Evolutionary conservation across 345 rosid genomes (phyloP), one percentile per base, ranked within the genome.

Genomic region (Arabis alpina): DNA sequence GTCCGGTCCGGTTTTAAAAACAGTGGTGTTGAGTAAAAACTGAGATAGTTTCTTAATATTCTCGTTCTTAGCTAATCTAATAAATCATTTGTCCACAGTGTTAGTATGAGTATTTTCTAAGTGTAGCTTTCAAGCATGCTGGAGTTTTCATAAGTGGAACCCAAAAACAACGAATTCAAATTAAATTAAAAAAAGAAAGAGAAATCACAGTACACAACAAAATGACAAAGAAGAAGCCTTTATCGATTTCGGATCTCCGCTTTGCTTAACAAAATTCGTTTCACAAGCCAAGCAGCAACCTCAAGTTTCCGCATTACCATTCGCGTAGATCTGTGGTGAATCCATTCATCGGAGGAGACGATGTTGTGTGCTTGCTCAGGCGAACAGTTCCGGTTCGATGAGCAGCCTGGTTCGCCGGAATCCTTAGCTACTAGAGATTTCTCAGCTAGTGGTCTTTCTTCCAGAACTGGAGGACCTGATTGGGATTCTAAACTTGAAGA

Each of bases 321-420:
- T 19, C 23, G 23, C 23, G 23, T 66, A 52, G 56, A 52, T 59
- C 42, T 67, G 68, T 53, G 56, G 68, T 53, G 56, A 60, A 34
- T 42, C 54, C 10, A 1, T 36, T 39, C 64, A 10, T 42, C 63
- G 57, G 36, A 45, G 69, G 72, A 71, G 64, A 83, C 76, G 75
- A 92, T 92, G 98, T 71, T 94, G 92, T 92, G 98, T 71, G 90
- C 98, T 79, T 94, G 98, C 75, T 94, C 99, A 28, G 96, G 99
- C 15, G 96, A 92, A 81, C 98, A 86, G 52, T 92, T 94, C 82
- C 86, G 87, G 68, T 80, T 90, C 36, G 97, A 94, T 68, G 99
- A 94, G 13, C 86, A 86, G 62, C 92, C 96, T 4, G 87, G 82
- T 54, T 91, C 99, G 10, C 97, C 97, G 49, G 98, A 88, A 56